These are phyloP conservation scores for Clathrus columnatus DNA, from an alignment of 768 basidiomycete species.

Conservation along the genomic window DNA sequence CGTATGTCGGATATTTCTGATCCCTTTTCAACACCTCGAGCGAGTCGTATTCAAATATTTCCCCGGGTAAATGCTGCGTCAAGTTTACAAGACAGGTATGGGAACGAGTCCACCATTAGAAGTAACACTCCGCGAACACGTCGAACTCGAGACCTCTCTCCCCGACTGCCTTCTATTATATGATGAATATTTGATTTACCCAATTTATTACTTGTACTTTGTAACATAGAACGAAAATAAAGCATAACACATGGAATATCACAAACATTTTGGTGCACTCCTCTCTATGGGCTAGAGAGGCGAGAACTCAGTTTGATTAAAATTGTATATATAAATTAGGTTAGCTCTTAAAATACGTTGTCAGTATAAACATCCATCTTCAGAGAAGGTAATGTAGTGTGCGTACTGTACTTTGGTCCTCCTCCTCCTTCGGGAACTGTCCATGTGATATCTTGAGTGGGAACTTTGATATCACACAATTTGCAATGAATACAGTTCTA, in stretches of 20 bases:
- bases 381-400: too few species aligned
- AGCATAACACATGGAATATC: neutral
- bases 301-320: too few species aligned
- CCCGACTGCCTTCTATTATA: neutral
- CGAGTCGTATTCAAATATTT: neutral
- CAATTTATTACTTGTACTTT: neutral
- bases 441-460: slow-evolving; percentile 96
- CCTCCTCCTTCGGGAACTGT: slow-evolving; percentile 94
- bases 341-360: too few species aligned
- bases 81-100: too few species aligned
- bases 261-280: too few species aligned
- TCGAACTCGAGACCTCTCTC: neutral
- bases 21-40: neutral
- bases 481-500: slow-evolving; percentile 94
- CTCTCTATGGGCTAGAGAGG: too few species aligned
- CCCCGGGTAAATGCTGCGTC: too few species aligned
- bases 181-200: neutral
- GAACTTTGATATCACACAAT: slow-evolving; percentile 92
- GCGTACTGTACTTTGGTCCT: slow-evolving; percentile 90
- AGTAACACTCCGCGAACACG: neutral
- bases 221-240: neutral
- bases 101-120: neutral
- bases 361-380: too few species aligned
- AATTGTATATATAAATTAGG: too few species aligned
- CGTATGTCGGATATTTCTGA: neutral